Base-by-base conservation (phyloP, 73 alveolate species). In the Blepharisma stoltei region DNA sequence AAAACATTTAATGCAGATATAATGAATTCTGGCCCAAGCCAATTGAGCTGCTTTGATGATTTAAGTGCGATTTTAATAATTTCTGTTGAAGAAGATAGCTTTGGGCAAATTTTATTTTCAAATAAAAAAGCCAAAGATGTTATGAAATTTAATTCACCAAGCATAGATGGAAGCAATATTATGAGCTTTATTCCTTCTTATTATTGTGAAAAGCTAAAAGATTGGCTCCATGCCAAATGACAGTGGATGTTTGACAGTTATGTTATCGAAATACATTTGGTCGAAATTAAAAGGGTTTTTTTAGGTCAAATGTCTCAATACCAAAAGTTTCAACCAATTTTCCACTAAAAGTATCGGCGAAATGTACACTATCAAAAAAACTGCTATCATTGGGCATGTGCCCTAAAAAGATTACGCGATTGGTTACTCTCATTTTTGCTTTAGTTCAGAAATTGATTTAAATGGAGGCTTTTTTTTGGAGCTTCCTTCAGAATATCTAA, bases 1-100 rank as follows among this genome's bases (percentile, higher is more conserved):
- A 18, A 14, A 60, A 0, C 0, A 14, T 14, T 9, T 2, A 38
- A 20, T 60, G 3, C 2, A n/a, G 5, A 60, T 8, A 2, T 8
- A 60, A 60, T 38, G 11, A 18, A 9, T 14, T 4, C 37, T 8
- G 41, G 3, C 41, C 3, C 41, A 32, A 60, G 5, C 18, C 14
- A 14, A 1, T 14, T 60, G 18, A 60, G 73, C 46, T 60, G 5
- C 46, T 60, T 60, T 25, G 73, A 60, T 60, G 73, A 60, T 8
- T 8, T 14, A 9, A 60, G 5, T 60, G 73, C 48, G 11, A 8
- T 60, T n/a, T 14, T 60, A 14, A 60, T 60, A 14, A 60, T 60
- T 25, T 14, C 46, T 25, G 73, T 4, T n/a, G 73, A n/a, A 14
- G 11, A 11, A 2, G 73, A 60, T 20, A 5, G 49, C 23, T 60